Evolutionary conservation across 768 basidiomycete species (phyloP).

Genomic region (Porphyrellus cyaneotinctus): DNA sequence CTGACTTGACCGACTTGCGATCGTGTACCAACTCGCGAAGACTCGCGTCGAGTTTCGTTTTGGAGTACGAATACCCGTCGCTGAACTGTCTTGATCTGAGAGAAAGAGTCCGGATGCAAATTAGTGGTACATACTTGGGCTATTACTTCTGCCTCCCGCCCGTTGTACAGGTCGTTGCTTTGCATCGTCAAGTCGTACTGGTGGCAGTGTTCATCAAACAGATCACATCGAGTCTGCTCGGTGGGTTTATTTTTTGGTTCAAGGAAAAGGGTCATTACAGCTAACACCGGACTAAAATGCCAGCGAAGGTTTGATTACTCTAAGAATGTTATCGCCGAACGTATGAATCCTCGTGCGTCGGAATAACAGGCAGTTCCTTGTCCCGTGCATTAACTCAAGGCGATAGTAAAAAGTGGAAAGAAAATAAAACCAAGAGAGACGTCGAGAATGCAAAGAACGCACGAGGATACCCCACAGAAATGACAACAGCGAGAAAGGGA

Average conservation of each 20-base stretch:
- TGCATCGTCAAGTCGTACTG: conserved; percentile 7
- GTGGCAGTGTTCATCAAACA: conserved; percentile 24
- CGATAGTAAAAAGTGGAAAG: conserved; percentile 7
- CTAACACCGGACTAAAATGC: conserved; percentile 29
- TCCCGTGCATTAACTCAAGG: conserved; percentile 15
- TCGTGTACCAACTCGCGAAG: conserved; percentile 49
- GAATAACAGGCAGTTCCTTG: conserved; percentile 12
- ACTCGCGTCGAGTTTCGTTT: conserved; percentile 32
- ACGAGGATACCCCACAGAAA: conserved; percentile 17
- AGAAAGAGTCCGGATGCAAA: neutral
- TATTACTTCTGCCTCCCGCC: conserved; percentile 30
- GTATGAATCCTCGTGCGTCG: conserved; percentile 15
- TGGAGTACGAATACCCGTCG: conserved; percentile 45
- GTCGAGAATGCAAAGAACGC: conserved; percentile 18
- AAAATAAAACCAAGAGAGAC: conserved; percentile 25
- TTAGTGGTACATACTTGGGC: conserved; percentile 17
- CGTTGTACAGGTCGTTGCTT: conserved; percentile 25
- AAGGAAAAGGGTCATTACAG: conserved; percentile 26
- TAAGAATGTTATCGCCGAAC: conserved; percentile 19
- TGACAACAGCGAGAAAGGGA: conserved; percentile 15
- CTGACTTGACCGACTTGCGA: conserved; percentile 52
- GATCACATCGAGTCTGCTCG: neutral
- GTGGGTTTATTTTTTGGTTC: conserved; percentile 11
- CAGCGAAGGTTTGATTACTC: conserved; percentile 25
- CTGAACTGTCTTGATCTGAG: conserved; percentile 48